Evolutionary conservation across 495 filamentous ascomycete genomes (phyloP).

Genomic region (Penicillium arizonense): DNA sequence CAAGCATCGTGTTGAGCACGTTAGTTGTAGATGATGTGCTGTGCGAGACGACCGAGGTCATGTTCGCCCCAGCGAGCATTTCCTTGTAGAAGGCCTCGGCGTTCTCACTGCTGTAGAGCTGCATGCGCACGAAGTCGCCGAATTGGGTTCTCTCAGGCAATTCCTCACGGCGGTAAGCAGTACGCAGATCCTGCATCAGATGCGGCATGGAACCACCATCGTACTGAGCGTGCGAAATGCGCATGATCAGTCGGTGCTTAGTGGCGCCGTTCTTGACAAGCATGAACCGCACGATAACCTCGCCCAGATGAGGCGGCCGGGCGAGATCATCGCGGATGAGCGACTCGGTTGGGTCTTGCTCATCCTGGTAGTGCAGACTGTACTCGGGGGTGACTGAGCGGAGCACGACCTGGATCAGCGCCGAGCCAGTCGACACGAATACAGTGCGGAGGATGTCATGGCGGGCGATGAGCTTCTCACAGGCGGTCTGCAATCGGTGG

Average conservation of each 20-base stretch:
- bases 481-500: slow-evolving; percentile 30
- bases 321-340: slow-evolving; percentile 37
- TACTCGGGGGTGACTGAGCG: slow-evolving; percentile 14
- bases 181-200: slow-evolving; percentile 21
- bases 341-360: slow-evolving; percentile 35
- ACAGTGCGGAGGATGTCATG: slow-evolving; percentile 48
- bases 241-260: slow-evolving; percentile 44
- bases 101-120: slow-evolving; percentile 19
- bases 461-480: slow-evolving; percentile 39
- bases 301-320: slow-evolving; percentile 44
- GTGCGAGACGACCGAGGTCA: slow-evolving; percentile 27
- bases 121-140: slow-evolving; percentile 44
- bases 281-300: slow-evolving; percentile 53
- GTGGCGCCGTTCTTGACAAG: slow-evolving; percentile 40
- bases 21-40: slow-evolving; percentile 17
- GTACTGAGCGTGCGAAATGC: slow-evolving; percentile 23
- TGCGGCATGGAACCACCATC: slow-evolving; percentile 31
- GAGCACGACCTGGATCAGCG: slow-evolving; percentile 44
- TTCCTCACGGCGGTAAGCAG: slow-evolving; percentile 11
- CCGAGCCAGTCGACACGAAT: slow-evolving; percentile 40
- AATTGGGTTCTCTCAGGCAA: slow-evolving; percentile 41
- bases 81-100: slow-evolving; percentile 30
- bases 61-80: slow-evolving; percentile 25
- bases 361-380: slow-evolving; percentile 10
- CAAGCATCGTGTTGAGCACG: slow-evolving; percentile 22